Base-by-base conservation (phyloP, 345 rosid species). In the Eucalyptus tenuipes region DNA sequence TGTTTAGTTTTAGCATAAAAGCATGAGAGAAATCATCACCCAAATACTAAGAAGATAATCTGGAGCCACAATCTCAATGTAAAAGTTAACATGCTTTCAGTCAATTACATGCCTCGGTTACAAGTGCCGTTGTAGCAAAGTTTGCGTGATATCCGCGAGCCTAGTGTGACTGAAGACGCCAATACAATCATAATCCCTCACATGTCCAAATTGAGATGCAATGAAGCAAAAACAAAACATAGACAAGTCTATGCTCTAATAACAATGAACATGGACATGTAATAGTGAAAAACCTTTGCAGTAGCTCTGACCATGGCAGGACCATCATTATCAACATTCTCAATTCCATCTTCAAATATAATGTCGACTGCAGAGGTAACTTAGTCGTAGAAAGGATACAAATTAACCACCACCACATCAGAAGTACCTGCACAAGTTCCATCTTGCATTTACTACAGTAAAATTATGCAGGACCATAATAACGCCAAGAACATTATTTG, bases 271-370 rank as follows among this genome's bases (percentile, higher is more conserved):
- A 12, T 20, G 31, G 22, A 37, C 29, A 37, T 2, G 4, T 22
- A 20, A 66, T 53, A 40, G 48, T 9, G 49, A 86, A 29, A 80
- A 84, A 97, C 99, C 97, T 98, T 98, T 25, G 98, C 98, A 88
- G 99, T 97, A 87, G 98, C 99, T 93, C 98, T 94, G 57, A 97
- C 96, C 99, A 94, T 96, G 90, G 98, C 93, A 87, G 98, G 99
- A n/a, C n/a, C 99, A 90, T 98, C 99, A 88, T 97, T 97, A 91
- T 98, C 98, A 42, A 98, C 95, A 93, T 96, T 97, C 91, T 98
- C 99, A 90, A 96, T 95, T 92, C 99, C 99, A 88, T 97, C 96
- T 84, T 96, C 98, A 91, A 96, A 96, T n/a, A n/a, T n/a, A n/a
- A n/a, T n/a, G n/a, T 93, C 95, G 66, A 94, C 95, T 8, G 92